phyloP scores from a whole-genome alignment of 805 yeast genomes.

The Candida palmyrensis region DNA sequence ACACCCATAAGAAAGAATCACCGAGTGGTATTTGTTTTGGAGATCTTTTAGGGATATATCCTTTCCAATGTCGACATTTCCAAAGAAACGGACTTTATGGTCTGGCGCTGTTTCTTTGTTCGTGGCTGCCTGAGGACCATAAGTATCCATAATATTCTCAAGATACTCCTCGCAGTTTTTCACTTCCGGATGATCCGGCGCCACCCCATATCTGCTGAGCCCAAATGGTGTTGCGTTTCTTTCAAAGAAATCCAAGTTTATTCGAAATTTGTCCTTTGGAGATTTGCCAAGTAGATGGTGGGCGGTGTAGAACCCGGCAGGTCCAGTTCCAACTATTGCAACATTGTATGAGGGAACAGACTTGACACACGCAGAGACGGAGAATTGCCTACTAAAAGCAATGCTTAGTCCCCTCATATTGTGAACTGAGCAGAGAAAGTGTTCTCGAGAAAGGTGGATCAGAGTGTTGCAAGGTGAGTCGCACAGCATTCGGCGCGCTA shows the following conservation, averaged over 20 bases:
- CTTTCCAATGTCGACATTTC: constrained; percentile 66
- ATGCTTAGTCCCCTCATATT: too few relatives aligned
- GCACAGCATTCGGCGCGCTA: too few relatives aligned
- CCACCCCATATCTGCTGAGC: constrained; percentile 89
- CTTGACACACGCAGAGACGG: constrained; percentile 1
- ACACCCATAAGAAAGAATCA: constrained; percentile 82
- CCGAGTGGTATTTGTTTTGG: constrained; percentile 56
- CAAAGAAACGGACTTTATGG: constrained; percentile 46
- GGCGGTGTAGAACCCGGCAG: constrained; percentile 92
- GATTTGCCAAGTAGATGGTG: constrained; percentile 57
- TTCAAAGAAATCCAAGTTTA: constrained; percentile 75
- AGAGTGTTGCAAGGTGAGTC: too few relatives aligned
- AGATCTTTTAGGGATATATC: constrained; percentile 51
- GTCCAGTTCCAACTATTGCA: constrained; percentile 92
- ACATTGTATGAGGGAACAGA: constrained; percentile 28
- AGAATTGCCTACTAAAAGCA: too few relatives aligned
- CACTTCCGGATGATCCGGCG: constrained; percentile 98
- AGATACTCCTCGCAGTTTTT: constrained; percentile 78
- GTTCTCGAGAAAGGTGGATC: too few relatives aligned
- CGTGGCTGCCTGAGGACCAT: constrained; percentile 1
- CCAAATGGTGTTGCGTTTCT: constrained; percentile 88
- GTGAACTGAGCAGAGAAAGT: too few relatives aligned
- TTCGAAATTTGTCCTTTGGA: constrained; percentile 16
- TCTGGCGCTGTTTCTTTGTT: not conserved
- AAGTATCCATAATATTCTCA: constrained; percentile 37